Percentiles rank a stretch among this genome's conserved stretches.
phyloP scores from a whole-genome alignment of 495 filamentous ascomycete genomes.

The Penicillium malachiteum region DNA sequence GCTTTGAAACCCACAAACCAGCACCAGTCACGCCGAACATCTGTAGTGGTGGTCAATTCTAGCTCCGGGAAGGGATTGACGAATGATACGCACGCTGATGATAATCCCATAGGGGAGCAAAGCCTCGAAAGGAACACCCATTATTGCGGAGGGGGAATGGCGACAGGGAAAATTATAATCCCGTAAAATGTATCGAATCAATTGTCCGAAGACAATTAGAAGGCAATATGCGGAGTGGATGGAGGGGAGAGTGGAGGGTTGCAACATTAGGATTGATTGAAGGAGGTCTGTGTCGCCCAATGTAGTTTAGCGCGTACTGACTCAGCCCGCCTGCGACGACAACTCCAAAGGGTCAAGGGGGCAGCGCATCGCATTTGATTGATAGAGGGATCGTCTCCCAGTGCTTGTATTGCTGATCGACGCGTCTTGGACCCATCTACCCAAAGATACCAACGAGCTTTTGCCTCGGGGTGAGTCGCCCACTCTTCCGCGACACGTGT shows the following conservation, averaged over 20 bases:
- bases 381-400: constrained; percentile 26
- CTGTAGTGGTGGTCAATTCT: constrained; percentile 48
- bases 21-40: constrained; percentile 87
- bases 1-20: constrained; percentile 69
- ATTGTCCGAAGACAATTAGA: constrained; percentile 2
- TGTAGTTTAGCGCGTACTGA: constrained; percentile 44
- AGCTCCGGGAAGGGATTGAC: constrained; percentile 18
- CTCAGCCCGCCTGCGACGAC: constrained; percentile 46
- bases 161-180: background rate
- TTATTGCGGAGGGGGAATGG: constrained; percentile 36
- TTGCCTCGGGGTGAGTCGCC: constrained; percentile 24
- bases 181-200: constrained; percentile 6
- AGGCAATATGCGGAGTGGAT: constrained; percentile 17
- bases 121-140: constrained; percentile 96
- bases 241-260: constrained; percentile 30
- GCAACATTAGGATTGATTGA: constrained; percentile 4
- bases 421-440: constrained; percentile 33
- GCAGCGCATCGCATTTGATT: constrained; percentile 39
- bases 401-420: constrained; percentile 33
- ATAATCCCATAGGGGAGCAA: constrained; percentile 93
- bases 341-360: constrained; percentile 41
- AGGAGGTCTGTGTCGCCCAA: constrained; percentile 32
- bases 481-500: constrained; percentile 22
- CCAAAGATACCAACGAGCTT: constrained; percentile 10
- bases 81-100: constrained; percentile 62